Evolutionary conservation across 371 early-diverging fungal species (phyloP), one percentile per base, ranked within the genome.

Genomic region (Entomophthora muscae): DNA sequence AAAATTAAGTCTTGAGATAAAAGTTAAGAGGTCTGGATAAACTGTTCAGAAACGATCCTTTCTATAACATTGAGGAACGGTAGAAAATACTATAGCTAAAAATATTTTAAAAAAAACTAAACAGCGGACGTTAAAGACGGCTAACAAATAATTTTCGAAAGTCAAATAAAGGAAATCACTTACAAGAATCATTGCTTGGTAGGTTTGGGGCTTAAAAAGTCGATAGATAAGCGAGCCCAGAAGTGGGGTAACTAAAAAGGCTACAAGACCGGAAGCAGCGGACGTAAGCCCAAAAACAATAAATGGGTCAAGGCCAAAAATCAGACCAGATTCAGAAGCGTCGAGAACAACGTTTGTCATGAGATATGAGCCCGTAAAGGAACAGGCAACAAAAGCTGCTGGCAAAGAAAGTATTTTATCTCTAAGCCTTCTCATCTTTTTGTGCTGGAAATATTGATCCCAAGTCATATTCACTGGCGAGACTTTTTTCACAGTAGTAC

Each of bases 201-300:
- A 33, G 27, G 27, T 51, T 33, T 61, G 26, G 22, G 61, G 61
- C 42, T 42, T 61, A 12, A 61, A 21, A 22, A 33, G 10, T 42
- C 42, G 31, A 33, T 33, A 61, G 27, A 42, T 42, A 32, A 61
- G 30, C 5, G 61, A 61, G 22, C 61, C 61, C 30, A 61, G 42
- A 42, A 61, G 61, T 22, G 61, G 61, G 7, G 61, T 61, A 33
- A n/a, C 42, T 61, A 61, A 33, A 30, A 61, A 61, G 31, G 28
- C 23, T 33, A 42, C n/a, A 42, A 30, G 13, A 12, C 61, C 61
- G 3, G 61, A 31, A 21, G n/a, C 17, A 32, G 33, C 61, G 3
- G 61, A 61, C 3, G 61, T 12, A 21, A 51, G 26, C 10, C 23
- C 42, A 33, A 61, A 61, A 32, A 61, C 61, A 17, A 61, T 17